Conservation (phyloP, 176 grass and related monocot genomes). For the Carex pumila region DNA sequence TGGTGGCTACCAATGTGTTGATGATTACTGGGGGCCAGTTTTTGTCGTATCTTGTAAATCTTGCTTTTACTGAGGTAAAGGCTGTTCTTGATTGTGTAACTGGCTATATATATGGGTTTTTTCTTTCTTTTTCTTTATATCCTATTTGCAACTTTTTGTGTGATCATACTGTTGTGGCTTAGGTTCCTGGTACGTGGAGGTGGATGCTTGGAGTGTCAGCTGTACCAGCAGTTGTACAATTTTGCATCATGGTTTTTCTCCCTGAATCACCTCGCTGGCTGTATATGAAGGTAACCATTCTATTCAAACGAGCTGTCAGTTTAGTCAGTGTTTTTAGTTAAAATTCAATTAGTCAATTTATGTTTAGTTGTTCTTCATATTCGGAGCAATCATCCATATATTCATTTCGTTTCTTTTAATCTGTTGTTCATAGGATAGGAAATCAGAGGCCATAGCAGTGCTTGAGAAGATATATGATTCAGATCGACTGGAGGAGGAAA, state of each 20-base stretch:
- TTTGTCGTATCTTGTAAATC: conserved; percentile 94
- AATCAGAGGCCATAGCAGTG: conserved; percentile 64
- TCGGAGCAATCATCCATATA: neutral
- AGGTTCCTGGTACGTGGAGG: conserved; percentile 96
- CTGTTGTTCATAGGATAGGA: conserved; percentile 58
- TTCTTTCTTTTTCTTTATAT: neutral
- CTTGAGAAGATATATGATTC: conserved; percentile 75
- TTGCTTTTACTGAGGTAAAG: conserved; percentile 85
- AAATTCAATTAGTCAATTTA: neutral
- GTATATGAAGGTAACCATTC: conserved; percentile 66
- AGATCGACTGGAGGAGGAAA: conserved; percentile 66
- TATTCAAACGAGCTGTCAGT: neutral
- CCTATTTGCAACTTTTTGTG: conserved; percentile 2
- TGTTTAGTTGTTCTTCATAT: neutral
- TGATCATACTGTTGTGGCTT: conserved; percentile 19
- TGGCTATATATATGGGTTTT: neutral
- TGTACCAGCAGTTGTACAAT: conserved; percentile 78
- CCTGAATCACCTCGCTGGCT: conserved; percentile 99
- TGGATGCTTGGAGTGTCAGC: conserved; percentile 98
- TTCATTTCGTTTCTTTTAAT: neutral
- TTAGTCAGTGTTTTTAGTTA: neutral
- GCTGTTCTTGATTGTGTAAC: conserved; percentile 3
- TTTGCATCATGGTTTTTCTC: conserved; percentile 76
- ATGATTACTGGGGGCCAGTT: conserved; percentile 98
- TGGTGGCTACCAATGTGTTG: conserved; percentile 86